Evolutionary conservation across 2,329 filamentous ascomycete species (phyloP).

Genomic region (Arthrobotrys entomopaga): DNA sequence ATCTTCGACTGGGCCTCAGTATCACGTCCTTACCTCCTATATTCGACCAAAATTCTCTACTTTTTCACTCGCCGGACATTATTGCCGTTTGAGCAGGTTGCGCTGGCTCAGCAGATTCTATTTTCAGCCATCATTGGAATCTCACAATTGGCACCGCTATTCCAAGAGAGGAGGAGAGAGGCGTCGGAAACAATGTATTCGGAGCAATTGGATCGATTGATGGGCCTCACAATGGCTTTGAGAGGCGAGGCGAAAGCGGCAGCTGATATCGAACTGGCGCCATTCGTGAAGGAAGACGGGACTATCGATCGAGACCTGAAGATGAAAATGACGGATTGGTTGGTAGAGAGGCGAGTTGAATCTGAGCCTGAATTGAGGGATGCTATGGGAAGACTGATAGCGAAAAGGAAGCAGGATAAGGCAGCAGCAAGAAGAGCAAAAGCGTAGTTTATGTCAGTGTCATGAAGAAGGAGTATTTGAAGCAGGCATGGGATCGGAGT

Average conservation of each 20-base stretch:
- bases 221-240: conserved; percentile 69
- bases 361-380: conserved; percentile 83
- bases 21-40: conserved; percentile 55
- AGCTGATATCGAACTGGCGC: conserved; percentile 80
- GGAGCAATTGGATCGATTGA: conserved; percentile 73
- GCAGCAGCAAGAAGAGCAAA: conserved; percentile 66
- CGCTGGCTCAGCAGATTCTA: conserved; percentile 77
- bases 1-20: conserved; percentile 67
- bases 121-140: conserved; percentile 85
- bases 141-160: conserved; percentile 78
- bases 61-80: conserved; percentile 67
- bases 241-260: conserved; percentile 77
- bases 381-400: conserved; percentile 76
- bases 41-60: conserved; percentile 67
- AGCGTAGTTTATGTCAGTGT: neutral
- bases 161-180: conserved; percentile 64
- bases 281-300: conserved; percentile 78
- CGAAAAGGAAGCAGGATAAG: conserved; percentile 68
- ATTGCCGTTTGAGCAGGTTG: conserved; percentile 85
- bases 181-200: conserved; percentile 59
- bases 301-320: conserved; percentile 71
- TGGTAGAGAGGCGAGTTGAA: conserved; percentile 85
- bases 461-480: neutral
- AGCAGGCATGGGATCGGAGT: neutral
- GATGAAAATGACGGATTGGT: conserved; percentile 81